Conservation (phyloP, 106 monocot species). For the Allium sativum region DNA sequence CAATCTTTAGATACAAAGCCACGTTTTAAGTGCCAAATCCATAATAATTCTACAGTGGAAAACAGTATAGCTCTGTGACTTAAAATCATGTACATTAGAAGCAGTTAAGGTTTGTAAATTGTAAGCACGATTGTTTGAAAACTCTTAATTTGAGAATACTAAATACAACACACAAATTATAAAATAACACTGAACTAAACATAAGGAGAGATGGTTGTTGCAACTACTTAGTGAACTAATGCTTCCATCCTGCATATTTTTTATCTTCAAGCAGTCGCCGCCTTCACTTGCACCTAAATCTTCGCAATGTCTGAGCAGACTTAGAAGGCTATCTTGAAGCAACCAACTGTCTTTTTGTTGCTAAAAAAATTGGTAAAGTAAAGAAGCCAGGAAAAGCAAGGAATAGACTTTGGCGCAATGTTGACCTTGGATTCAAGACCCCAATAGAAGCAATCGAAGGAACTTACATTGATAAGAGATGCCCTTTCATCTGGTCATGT, state of each 20-base stretch:
- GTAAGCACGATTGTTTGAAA: no score
- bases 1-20: no score
- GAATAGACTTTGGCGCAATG: conserved; percentile 16
- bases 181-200: no score
- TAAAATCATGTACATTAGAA: no score
- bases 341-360: conserved; percentile 50
- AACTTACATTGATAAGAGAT: conserved; percentile 75
- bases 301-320: conserved; percentile 23
- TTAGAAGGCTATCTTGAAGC: conserved; percentile 53
- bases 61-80: no score
- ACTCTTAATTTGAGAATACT: no score
- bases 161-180: no score
- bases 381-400: conserved; percentile 21
- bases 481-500: conserved; percentile 67
- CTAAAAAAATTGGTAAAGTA: conserved; percentile 15
- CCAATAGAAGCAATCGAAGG: conserved; percentile 26
- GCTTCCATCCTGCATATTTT: neutral
- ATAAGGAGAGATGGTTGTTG: no score
- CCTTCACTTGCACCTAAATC: neutral
- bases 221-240: no score
- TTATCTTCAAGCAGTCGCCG: neutral
- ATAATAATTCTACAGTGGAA: no score
- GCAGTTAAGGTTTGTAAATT: no score
- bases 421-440: conserved; percentile 22
- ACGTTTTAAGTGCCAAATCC: no score